A percentile compares a stretch with the other conserved stretches of the same genome.
These are phyloP conservation scores for Phytophthora litchii DNA, from an alignment of 352 stramenopile species.

Conservation along the genomic window DNA sequence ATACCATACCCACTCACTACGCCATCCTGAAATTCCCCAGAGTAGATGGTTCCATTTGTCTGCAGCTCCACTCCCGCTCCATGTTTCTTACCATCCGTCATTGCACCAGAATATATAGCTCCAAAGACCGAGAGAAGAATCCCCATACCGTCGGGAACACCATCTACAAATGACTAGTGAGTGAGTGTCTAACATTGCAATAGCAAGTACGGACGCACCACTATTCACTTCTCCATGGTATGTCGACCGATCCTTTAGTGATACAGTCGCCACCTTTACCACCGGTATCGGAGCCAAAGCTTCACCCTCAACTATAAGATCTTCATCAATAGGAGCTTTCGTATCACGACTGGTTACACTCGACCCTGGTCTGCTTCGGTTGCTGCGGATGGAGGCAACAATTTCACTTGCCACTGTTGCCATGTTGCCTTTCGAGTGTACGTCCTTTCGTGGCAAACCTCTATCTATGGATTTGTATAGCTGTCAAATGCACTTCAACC, in stretches of 20 bases:
- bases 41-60: slow-evolving; percentile 47
- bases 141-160: slow-evolving; percentile 42
- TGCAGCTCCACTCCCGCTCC: slow-evolving; percentile 50
- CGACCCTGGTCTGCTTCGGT: slow-evolving; percentile 26
- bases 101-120: slow-evolving; percentile 41
- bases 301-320: not conserved
- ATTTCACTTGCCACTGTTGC: slow-evolving; percentile 1
- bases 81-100: slow-evolving; percentile 41
- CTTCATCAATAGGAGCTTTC: slow-evolving; percentile 1
- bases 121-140: slow-evolving; percentile 45
- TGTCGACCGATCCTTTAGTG: slow-evolving; percentile 31
- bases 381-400: slow-evolving; percentile 11
- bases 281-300: not conserved
- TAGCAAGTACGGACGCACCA: slow-evolving; percentile 10
- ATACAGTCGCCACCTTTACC: slow-evolving; percentile 24
- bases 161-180: slow-evolving; percentile 23
- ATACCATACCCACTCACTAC: slow-evolving; percentile 46
- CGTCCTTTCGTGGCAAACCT: slow-evolving; percentile 29
- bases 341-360: slow-evolving; percentile 8
- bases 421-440: slow-evolving; percentile 20
- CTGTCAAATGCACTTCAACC: slow-evolving; percentile 38
- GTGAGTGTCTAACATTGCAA: not conserved
- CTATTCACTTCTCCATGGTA: slow-evolving; percentile 44
- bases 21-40: slow-evolving; percentile 38
- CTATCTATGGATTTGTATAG: slow-evolving; percentile 24